These are phyloP conservation scores for Pythium vanterpoolii DNA, from an alignment of 352 stramenopile species.

Conservation along the genomic window DNA sequence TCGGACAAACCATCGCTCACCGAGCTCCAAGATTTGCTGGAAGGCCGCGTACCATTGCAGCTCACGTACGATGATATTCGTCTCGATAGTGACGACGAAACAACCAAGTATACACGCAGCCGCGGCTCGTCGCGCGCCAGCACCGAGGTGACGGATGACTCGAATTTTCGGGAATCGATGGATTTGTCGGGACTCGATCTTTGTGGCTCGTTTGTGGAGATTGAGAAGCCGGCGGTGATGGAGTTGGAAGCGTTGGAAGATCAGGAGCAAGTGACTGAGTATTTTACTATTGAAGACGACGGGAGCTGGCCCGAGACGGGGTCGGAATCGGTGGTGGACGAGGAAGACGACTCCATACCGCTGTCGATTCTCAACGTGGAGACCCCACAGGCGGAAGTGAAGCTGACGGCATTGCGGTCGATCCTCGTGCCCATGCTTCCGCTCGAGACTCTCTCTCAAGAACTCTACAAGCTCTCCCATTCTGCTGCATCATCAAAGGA, in stretches of 20 bases:
- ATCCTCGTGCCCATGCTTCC: conserved; percentile 10
- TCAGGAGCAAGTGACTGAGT: conserved; percentile 9
- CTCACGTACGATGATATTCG: conserved; percentile 16
- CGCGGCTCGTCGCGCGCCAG: conserved; percentile 15
- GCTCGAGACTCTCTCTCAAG: not conserved
- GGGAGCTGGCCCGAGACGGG: conserved; percentile 8
- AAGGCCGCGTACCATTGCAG: conserved; percentile 19
- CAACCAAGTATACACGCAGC: conserved; percentile 1
- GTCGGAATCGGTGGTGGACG: not conserved
- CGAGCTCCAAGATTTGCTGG: conserved; percentile 15
- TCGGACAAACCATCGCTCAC: conserved; percentile 32
- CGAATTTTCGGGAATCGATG: conserved; percentile 2
- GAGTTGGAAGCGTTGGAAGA: conserved; percentile 9
- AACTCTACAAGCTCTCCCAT: not conserved
- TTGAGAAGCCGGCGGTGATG: not conserved
- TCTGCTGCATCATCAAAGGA: not conserved
- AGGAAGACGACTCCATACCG: not conserved
- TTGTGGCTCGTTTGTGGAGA: not conserved
- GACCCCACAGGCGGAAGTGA: not conserved
- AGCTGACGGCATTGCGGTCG: not conserved
- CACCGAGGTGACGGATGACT: conserved; percentile 10
- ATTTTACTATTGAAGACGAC: conserved; percentile 15
- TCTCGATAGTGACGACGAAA: not conserved
- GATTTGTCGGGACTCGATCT: conserved; percentile 9
- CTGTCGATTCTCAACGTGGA: too few relatives aligned